phyloP scores from a whole-genome alignment of 768 basidiomycete species.

The Lactarius vividus region DNA sequence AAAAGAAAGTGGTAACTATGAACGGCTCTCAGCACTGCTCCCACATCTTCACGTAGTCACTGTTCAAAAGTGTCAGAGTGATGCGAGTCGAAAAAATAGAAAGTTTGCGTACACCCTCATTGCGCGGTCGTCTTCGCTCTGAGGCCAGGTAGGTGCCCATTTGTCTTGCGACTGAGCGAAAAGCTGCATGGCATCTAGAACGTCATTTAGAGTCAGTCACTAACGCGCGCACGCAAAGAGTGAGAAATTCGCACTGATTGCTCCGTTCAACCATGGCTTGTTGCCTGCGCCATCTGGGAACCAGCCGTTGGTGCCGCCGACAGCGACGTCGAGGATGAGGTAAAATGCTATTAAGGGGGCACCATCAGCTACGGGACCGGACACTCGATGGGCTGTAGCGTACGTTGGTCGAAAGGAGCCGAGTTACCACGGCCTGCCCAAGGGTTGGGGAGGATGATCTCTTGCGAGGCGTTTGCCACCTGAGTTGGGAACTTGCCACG shows the following conservation, averaged over 20 bases:
- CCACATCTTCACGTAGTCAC: constrained; percentile 30
- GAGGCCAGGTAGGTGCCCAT: constrained; percentile 77
- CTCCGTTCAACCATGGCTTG: constrained; percentile 82
- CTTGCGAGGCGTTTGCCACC: constrained; percentile 56
- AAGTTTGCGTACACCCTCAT: constrained; percentile 59
- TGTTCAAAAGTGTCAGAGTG: not conserved
- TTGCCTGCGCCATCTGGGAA: constrained; percentile 79
- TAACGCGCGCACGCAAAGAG: constrained; percentile 6
- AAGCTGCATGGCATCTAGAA: constrained; percentile 62
- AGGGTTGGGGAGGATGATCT: constrained; percentile 64
- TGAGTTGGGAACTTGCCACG: constrained; percentile 66
- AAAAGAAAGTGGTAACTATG: not conserved
- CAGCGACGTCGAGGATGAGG: constrained; percentile 77
- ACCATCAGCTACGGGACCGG: not conserved
- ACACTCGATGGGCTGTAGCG: constrained; percentile 5
- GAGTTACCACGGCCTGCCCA: constrained; percentile 68
- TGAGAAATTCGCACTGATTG: constrained; percentile 34
- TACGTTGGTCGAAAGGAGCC: constrained; percentile 83
- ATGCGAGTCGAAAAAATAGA: not conserved
- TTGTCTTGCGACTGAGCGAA: constrained; percentile 56
- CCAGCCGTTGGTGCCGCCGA: constrained; percentile 91
- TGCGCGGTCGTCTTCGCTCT: constrained; percentile 56
- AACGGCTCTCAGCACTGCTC: constrained; percentile 19
- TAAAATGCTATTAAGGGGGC: constrained; percentile 60
- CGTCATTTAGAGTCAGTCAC: not conserved